phyloP scores from a whole-genome alignment of 805 yeast genomes.

The Wickerhamiella dianesei region DNA sequence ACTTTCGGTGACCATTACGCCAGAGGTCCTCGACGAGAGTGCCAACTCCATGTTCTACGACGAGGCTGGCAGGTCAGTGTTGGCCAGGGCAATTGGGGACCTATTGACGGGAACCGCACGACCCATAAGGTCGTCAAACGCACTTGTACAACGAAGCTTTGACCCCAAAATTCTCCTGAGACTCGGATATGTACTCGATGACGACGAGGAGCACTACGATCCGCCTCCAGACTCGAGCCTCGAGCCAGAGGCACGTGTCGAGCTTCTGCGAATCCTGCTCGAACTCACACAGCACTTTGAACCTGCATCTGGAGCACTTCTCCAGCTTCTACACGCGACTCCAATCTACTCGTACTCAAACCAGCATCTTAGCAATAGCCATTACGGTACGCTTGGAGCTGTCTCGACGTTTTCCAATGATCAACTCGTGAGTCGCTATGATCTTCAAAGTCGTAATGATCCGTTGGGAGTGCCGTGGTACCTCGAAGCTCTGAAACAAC shows the following conservation, averaged over 20 bases:
- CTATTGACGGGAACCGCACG: neutral
- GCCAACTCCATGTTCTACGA: neutral
- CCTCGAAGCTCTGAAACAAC: conserved; percentile 41
- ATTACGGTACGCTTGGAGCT: conserved; percentile 15
- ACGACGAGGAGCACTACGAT: conserved; percentile 4
- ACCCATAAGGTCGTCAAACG: neutral
- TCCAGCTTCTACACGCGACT: conserved; percentile 4
- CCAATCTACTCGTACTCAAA: conserved; percentile 1
- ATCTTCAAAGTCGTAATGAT: conserved; percentile 31
- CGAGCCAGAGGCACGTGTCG: conserved; percentile 6
- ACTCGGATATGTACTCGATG: conserved; percentile 19
- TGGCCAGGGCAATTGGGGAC: neutral
- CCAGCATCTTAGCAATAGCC: conserved; percentile 11
- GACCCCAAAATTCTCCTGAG: conserved; percentile 9
- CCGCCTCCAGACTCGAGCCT: conserved; percentile 8
- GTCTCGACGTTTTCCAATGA: conserved; percentile 26
- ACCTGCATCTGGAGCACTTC: conserved; percentile 2
- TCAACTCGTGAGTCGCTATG: conserved; percentile 36
- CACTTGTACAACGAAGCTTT: neutral
- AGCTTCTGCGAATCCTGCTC: conserved; percentile 8
- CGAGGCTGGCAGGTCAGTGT: neutral
- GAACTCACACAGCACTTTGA: conserved; percentile 1
- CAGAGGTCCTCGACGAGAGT: neutral
- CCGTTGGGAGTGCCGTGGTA: conserved; percentile 35
- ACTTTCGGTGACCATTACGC: neutral